A percentile compares a stretch with the other conserved stretches of the same genome.
Conservation (phyloP, 108 stramenopile genomes). For the Discostella pseudostelligera region DNA sequence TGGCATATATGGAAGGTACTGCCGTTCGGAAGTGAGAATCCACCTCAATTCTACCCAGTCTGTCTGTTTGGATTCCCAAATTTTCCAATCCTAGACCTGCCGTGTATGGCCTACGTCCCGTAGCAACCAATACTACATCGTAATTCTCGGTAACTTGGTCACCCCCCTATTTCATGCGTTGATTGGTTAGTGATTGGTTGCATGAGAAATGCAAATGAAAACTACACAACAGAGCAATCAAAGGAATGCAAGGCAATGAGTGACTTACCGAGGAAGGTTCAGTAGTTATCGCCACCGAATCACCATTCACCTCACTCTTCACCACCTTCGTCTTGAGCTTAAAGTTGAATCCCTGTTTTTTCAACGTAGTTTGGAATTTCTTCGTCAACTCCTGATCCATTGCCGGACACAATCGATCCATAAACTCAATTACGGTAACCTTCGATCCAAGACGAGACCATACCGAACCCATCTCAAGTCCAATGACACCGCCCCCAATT, state of each 20-base stretch:
- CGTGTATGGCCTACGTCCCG: conserved; percentile 99
- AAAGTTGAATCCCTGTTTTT: conserved; percentile 99
- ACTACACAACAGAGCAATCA: background rate
- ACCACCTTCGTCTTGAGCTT: conserved; percentile 95
- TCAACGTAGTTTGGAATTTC: conserved; percentile 93
- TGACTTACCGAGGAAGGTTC: conserved; percentile 73
- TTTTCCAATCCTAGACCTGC: conserved; percentile 93
- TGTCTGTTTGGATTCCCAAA: conserved; percentile 94
- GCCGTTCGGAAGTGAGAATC: conserved; percentile 95
- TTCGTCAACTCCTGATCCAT: conserved; percentile 96
- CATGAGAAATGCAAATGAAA: background rate
- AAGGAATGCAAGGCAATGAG: background rate
- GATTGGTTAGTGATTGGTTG: background rate
- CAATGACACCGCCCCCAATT: conserved; percentile 98
- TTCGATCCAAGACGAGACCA: conserved; percentile 96
- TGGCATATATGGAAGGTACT: conserved; percentile 94
- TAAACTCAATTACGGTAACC: conserved; percentile 98
- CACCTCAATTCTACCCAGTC: conserved; percentile 94
- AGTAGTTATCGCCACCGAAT: conserved; percentile 87
- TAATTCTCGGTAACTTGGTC: conserved; percentile 72
- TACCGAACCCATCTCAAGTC: conserved; percentile 99
- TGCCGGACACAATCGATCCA: conserved; percentile 94
- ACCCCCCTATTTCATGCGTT: conserved; percentile 45
- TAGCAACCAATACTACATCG: conserved; percentile 97
- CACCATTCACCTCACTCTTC: conserved; percentile 79